Percentiles rank a stretch among this genome's conserved stretches.
phyloP scores from a whole-genome alignment of 768 basidiomycete genomes.

The Suillus lakei region DNA sequence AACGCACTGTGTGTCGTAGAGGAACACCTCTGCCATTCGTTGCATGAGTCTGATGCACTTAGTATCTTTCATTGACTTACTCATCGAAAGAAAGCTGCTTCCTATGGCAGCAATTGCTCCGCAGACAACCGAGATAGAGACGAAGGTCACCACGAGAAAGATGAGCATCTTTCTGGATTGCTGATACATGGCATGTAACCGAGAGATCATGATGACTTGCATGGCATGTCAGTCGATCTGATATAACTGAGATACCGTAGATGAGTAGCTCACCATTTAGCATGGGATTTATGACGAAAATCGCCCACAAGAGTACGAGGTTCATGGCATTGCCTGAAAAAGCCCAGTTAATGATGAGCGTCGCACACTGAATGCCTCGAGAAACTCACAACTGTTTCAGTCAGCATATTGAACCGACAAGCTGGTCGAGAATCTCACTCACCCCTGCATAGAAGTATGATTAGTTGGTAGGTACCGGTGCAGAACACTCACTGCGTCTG shows the following conservation, averaged over 20 bases:
- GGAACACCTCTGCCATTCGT: background rate
- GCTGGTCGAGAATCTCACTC: background rate
- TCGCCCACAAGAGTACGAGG: background rate
- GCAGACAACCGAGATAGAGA: background rate
- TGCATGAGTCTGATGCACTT: background rate
- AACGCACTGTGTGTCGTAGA: background rate
- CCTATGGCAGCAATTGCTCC: background rate
- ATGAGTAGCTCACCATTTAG: background rate
- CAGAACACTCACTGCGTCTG: background rate
- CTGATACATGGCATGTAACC: slow-evolving; percentile 1
- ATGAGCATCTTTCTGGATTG: background rate
- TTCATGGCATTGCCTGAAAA: background rate
- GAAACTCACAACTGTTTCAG: background rate
- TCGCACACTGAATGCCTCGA: background rate
- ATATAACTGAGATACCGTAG: background rate
- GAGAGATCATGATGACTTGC: background rate
- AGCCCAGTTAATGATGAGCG: background rate
- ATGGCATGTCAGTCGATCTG: background rate
- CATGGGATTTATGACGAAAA: background rate
- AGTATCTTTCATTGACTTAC: background rate
- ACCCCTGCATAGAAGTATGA: background rate
- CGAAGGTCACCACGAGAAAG: background rate
- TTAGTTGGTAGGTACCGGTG: background rate
- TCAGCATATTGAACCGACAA: background rate
- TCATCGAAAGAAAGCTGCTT: background rate